phyloP scores from a whole-genome alignment of 495 filamentous ascomycete genomes.

The Apodospora peruviana region DNA sequence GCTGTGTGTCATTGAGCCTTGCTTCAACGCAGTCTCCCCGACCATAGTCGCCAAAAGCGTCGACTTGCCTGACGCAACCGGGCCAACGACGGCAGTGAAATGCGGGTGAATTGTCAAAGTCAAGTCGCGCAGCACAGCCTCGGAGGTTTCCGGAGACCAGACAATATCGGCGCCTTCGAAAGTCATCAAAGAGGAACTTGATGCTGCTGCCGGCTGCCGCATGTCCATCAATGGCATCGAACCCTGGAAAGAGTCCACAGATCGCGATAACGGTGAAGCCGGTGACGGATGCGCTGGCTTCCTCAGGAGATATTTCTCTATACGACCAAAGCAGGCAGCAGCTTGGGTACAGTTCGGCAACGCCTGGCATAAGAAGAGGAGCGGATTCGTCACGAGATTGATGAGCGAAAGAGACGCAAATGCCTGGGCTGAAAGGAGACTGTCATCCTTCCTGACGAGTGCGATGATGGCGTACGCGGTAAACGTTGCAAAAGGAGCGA shows the following conservation, averaged over 20 bases:
- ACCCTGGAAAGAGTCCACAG: not conserved
- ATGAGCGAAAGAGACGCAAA: conserved; percentile 57
- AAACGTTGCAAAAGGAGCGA: conserved; percentile 26
- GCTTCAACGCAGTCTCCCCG: conserved; percentile 17
- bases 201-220: not conserved
- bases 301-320: conserved; percentile 37
- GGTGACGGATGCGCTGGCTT: not conserved
- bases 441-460: conserved; percentile 11
- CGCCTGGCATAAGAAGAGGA: conserved; percentile 47
- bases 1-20: conserved; percentile 8
- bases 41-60: conserved; percentile 25
- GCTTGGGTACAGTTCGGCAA: conserved; percentile 46
- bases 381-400: conserved; percentile 48
- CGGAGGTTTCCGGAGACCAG: not conserved
- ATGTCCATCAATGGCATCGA: not conserved
- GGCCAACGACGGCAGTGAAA: conserved; percentile 23
- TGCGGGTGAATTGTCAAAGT: not conserved
- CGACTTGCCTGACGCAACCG: conserved; percentile 31
- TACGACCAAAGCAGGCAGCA: conserved; percentile 52
- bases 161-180: not conserved
- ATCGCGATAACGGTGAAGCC: not conserved
- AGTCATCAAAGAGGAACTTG: not conserved
- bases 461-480: conserved; percentile 22
- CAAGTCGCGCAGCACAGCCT: not conserved
- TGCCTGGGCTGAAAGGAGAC: conserved; percentile 40